These are phyloP conservation scores for Cryphonectria carpinicola DNA, from an alignment of 2,329 filamentous ascomycete species.

Conservation along the genomic window DNA sequence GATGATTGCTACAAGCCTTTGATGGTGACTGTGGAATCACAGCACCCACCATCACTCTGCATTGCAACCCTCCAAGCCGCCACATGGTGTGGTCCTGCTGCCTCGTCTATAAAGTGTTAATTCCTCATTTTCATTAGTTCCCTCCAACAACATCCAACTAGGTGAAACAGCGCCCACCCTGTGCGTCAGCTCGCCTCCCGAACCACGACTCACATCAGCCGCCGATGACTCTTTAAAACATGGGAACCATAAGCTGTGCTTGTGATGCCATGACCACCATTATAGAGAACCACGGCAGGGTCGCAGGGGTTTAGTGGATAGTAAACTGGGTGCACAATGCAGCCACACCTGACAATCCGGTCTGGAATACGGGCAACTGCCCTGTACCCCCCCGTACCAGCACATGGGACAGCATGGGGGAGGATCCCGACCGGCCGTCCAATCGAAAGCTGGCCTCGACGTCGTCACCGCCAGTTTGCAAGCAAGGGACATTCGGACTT, in stretches of 20 bases:
- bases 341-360: slow-evolving; percentile 1
- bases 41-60: slow-evolving; percentile 7
- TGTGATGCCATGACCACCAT: not conserved
- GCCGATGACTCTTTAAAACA: slow-evolving; percentile 18
- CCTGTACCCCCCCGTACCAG: not conserved
- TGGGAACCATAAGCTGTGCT: not conserved
- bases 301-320: not conserved
- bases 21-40: too few relatives aligned
- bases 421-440: slow-evolving; percentile 15
- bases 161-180: slow-evolving; percentile 13
- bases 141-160: slow-evolving; percentile 16
- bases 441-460: slow-evolving; percentile 7
- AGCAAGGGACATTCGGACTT: slow-evolving; percentile 3
- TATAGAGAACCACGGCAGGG: slow-evolving; percentile 5
- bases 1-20: not conserved
- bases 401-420: slow-evolving; percentile 7
- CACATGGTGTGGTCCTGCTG: not conserved
- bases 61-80: slow-evolving; percentile 1
- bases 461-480: slow-evolving; percentile 25
- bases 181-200: slow-evolving; percentile 15
- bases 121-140: slow-evolving; percentile 3
- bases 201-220: slow-evolving; percentile 20
- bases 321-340: not conserved
- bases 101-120: slow-evolving; percentile 8
- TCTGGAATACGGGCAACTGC: not conserved